These are phyloP conservation scores for Plasmodium vivax DNA, from an alignment of 169 alveolate genomes.

Conservation along the genomic window DNA sequence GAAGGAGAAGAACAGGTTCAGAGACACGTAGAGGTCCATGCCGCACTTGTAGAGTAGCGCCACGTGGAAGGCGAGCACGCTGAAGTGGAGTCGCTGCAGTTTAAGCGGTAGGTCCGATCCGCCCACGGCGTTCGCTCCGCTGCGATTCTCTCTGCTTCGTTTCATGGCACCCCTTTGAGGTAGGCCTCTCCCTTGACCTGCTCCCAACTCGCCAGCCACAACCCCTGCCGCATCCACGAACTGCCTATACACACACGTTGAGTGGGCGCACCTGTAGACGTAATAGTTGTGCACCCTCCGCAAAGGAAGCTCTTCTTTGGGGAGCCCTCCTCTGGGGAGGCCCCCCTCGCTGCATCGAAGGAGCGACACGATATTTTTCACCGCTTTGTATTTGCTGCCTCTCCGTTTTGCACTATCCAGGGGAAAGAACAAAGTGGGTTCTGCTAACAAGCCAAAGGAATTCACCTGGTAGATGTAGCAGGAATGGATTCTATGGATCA, in stretches of 20 bases:
- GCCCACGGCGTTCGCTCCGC: not conserved
- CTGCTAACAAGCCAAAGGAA: constrained; percentile 12
- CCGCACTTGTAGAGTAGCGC: not conserved
- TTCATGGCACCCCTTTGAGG: not conserved
- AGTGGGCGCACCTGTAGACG: not conserved
- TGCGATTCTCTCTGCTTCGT: not conserved
- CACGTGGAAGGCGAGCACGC: constrained; percentile 1
- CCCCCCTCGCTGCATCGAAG: not conserved
- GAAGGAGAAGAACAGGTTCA: constrained; percentile 24
- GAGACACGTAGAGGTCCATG: not conserved
- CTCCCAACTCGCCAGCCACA: not conserved
- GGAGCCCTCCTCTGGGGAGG: not conserved
- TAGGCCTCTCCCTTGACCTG: not conserved
- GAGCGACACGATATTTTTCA: constrained; percentile 13
- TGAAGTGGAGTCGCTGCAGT: constrained; percentile 29
- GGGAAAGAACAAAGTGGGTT: constrained; percentile 12
- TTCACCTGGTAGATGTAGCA: constrained; percentile 32
- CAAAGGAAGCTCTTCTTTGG: no score
- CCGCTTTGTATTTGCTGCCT: not conserved
- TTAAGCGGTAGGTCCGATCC: not conserved
- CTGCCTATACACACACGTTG: constrained; percentile 21
- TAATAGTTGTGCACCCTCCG: constrained; percentile 21
- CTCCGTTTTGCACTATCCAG: not conserved
- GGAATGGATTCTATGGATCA: constrained; percentile 48
- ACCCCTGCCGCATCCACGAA: not conserved